These are phyloP conservation scores for Bauhinia variegata DNA, from an alignment of 306 rosid genomes.

Conservation along the genomic window DNA sequence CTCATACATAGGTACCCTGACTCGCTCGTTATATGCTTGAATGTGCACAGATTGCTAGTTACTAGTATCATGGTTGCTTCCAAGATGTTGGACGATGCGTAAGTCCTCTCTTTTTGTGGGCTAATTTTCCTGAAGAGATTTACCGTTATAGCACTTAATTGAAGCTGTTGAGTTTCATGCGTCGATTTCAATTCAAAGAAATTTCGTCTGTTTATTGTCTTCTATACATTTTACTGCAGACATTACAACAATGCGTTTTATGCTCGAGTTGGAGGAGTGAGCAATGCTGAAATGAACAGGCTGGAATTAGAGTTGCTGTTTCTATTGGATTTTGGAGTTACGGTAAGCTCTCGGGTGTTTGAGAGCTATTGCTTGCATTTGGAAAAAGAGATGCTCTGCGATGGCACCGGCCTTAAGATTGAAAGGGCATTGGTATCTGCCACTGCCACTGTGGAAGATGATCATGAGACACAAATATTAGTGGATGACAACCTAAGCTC, in stretches of 20 bases:
- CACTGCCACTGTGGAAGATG: conserved; percentile 47
- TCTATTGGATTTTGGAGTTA: conserved; percentile 78
- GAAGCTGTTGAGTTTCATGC: too few relatives aligned
- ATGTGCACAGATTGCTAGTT: conserved; percentile 78
- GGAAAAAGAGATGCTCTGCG: conserved; percentile 67
- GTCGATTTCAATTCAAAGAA: too few relatives aligned
- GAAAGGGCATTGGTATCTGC: conserved; percentile 53
- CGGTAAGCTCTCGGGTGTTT: conserved; percentile 67
- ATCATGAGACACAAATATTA: conserved; percentile 52
- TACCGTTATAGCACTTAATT: not conserved
- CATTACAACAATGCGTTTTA: conserved; percentile 81
- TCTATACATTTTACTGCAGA: too few relatives aligned
- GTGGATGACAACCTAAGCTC: conserved; percentile 52
- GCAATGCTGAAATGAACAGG: conserved; percentile 77
- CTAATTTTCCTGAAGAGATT: not conserved
- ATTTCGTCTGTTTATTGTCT: too few relatives aligned
- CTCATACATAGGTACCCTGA: conserved; percentile 73
- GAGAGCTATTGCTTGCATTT: conserved; percentile 79
- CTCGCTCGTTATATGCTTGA: conserved; percentile 80
- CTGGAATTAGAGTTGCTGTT: conserved; percentile 84
- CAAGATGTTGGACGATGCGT: conserved; percentile 93
- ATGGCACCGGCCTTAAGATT: conserved; percentile 53
- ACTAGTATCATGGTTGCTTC: conserved; percentile 89
- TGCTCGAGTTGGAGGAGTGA: conserved; percentile 85
- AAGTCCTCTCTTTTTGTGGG: not conserved